Base-by-base conservation (phyloP, 176 grass and related monocot genomes). In the Bromus sterilis region DNA sequence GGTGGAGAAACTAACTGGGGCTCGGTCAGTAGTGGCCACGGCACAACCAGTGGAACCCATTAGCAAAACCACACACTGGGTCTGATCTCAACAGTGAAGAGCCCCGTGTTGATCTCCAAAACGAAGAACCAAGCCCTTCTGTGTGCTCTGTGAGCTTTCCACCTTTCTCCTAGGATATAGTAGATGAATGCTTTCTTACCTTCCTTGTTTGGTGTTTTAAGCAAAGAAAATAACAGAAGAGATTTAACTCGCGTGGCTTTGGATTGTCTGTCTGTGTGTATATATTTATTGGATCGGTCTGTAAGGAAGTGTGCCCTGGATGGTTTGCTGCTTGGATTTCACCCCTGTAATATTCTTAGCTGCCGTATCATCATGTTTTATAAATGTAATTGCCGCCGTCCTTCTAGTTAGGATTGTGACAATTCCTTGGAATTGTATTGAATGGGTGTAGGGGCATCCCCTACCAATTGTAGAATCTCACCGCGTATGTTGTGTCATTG, bases 1-100 rank as follows among this genome's bases (percentile, higher is more conserved):
- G 74, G 66, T 8, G 83, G 82, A 24, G 78, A 89, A 78, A 60
- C 83, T 48, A 84, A 89, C 72, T 82, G 85, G 85, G 71, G 77
- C 13, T 67, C 86, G 5, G 80, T 89, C 24, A 82, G 72, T 68
- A 84, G 85, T 77, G 88, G 55, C 66, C 83, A 86, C 48, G 88
- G 88, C 29, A 58, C 74, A 56, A 86, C 79, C 37, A 81, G 85
- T 58, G 85, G 81, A 81, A 24, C 81, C 56, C 84, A 84, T 14
- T 91, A 88, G 74, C 65, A 58, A 67, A 66, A 85, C 57, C 15
- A 24, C 2, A 4, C 26, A 46, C 62, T 16, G 2, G 40, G 8
- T 72, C 60, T 80, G 29, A 56, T 81, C 28, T 29, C 58, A 37
- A 31, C 31, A 76, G 25, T 11, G 18, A 82, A 59, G 25, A 25